Evolutionary conservation across 441 rosid genomes (phyloP).

Genomic region (Populus hybrid): DNA sequence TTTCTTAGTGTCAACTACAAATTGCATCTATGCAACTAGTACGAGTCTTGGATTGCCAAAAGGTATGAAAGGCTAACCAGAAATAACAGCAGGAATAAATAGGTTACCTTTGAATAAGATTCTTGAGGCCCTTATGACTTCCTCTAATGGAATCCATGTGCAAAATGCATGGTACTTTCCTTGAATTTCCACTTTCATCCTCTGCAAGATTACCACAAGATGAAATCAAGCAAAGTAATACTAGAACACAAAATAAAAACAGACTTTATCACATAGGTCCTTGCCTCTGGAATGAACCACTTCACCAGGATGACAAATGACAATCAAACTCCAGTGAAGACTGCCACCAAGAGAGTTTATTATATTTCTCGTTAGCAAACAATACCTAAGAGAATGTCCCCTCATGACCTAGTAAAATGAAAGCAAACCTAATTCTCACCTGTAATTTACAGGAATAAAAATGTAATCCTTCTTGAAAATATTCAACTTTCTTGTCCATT

Average conservation of each 20-base stretch:
- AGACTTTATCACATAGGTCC: constrained; percentile 14
- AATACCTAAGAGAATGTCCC: too few relatives aligned
- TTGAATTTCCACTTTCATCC: constrained; percentile 32
- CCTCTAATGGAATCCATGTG: constrained; percentile 89
- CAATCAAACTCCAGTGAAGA: constrained; percentile 84
- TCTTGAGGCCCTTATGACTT: constrained; percentile 71
- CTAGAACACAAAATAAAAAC: neutral
- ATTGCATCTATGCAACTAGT: neutral
- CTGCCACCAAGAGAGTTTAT: constrained; percentile 38
- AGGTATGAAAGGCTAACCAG: neutral
- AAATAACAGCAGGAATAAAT: neutral
- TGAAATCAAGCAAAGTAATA: constrained; percentile 4
- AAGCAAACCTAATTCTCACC: constrained; percentile 35
- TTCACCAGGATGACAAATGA: constrained; percentile 83
- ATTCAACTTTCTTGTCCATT: constrained; percentile 86
- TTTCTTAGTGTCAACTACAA: neutral
- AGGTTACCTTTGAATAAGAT: constrained; percentile 64
- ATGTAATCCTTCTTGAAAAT: constrained; percentile 81
- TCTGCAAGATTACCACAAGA: constrained; percentile 28
- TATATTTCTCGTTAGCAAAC: constrained; percentile 12
- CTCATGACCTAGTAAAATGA: neutral
- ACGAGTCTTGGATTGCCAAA: neutral
- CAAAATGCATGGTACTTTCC: constrained; percentile 67
- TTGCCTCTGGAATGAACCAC: constrained; percentile 45
- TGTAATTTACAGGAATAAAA: constrained; percentile 87